Evolutionary conservation across 2,329 filamentous ascomycete genomes (phyloP), one percentile per base, ranked within the genome.

Genomic region (Metarhizium humberi): DNA sequence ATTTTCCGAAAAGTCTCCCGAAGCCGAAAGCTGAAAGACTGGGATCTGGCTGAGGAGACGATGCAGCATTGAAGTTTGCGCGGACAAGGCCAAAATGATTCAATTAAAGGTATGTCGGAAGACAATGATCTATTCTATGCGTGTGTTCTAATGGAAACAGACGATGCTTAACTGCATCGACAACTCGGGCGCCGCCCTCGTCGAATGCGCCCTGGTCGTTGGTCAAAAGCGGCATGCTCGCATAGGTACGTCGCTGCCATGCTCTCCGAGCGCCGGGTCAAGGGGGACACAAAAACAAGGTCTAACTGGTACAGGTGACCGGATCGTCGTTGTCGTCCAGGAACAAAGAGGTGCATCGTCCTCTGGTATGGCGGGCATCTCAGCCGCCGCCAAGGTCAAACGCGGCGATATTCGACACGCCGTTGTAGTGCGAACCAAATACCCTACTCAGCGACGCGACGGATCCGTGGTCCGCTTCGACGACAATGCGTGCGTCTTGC

Each of bases 121-220:
- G 7, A 16, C 13, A 36, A 8, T 42, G 6, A n/a, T 2, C 29
- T 13, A 4, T 20, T 14, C 8, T 47, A 20, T n/a, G 7, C 29
- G 18, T 47, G 36, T 20, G 25, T 36, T 52, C 30, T 54, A 16
- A 60, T 66, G 14, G 67, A 52, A 34, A 38, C 63, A 96, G 94
- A 88, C 92, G 70, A 90, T 99, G 84, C 83, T 99, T 66, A 96
- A 94, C 76, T 97, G 94, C 86, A 97, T 99, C 84, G 94, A 99
- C 86, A 99, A 96, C 79, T 97, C 94, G 62, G 94, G 94, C 70
- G 94, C 94, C 64, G 92, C 94, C 66, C 80, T 99, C 63, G 94
- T 97, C 75, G 94, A 99, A 78, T 99, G 94, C 76, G 89, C 88
- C 71, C 87, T 92, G 70, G 88, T 97, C 60, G 78, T 99, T 66